A percentile compares a stretch with the other conserved stretches of the same genome.
Evolutionary conservation across 2,329 filamentous ascomycete genomes (phyloP).

Genomic region (Microdochium paspali): DNA sequence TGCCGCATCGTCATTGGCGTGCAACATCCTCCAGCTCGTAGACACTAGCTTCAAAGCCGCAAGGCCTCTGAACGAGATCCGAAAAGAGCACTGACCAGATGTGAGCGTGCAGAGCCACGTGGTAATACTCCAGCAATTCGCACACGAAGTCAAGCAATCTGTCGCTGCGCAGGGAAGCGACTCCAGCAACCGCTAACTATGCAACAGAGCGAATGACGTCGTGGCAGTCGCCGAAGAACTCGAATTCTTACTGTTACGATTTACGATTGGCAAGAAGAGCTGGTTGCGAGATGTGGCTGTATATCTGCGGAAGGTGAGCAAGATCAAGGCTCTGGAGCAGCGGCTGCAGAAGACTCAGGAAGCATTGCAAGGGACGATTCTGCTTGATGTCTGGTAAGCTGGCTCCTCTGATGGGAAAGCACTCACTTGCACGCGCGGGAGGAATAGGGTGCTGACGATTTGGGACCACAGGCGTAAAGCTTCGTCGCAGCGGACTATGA

Average conservation of each 20-base stretch:
- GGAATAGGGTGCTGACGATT: too few relatives aligned
- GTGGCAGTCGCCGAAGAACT: background rate
- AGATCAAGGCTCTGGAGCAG: background rate
- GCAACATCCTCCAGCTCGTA: background rate
- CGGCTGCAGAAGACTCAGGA: background rate
- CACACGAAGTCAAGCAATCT: background rate
- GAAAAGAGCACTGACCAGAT: background rate
- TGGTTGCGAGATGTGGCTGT: background rate
- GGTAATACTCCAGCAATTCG: background rate
- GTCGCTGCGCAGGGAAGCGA: background rate
- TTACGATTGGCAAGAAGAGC: background rate
- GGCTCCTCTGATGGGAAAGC: background rate
- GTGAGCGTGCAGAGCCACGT: background rate
- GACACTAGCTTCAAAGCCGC: background rate
- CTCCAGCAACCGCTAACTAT: background rate
- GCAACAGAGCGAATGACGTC: background rate
- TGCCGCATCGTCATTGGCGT: background rate
- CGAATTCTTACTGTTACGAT: background rate
- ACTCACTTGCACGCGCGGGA: too few relatives aligned
- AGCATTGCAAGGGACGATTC: background rate
- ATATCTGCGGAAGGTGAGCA: background rate
- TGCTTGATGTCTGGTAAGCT: background rate
- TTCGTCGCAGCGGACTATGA: background rate
- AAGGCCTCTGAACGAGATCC: background rate
- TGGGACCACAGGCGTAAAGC: background rate